Base-by-base conservation (phyloP, 2,329 filamentous ascomycete genomes). In the Aspergillus texensis region DNA sequence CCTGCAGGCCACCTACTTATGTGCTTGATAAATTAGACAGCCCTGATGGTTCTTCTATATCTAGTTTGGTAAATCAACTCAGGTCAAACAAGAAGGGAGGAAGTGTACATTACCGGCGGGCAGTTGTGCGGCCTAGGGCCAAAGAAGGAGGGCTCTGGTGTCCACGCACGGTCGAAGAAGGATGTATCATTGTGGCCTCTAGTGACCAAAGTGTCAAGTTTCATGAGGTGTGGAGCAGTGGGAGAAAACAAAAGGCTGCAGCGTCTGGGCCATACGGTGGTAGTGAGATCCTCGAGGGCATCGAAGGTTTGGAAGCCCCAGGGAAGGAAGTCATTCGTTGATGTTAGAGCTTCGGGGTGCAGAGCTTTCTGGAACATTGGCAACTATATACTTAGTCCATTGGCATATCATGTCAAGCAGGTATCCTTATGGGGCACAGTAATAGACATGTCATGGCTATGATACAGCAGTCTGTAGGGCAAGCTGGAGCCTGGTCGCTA, bases 121-220 rank as follows among this genome's bases (percentile, higher is more conserved):
- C 71, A 58, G 48, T 69, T 62, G 63, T 73, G 59, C 73, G 69
- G 12, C 75, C 75, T 9, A 70, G 71, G 63, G 76, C 75, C 64
- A 79, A 83, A 72, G 82, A 88, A 72, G 84, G 84, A 62, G 83
- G 83, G n/a, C 79, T 81, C 54, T 85, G 82, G 77, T 83, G 83
- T 66, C 82, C 80, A 57, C 82, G 87, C 24, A 88, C 86, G 0
- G 81, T 83, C 6, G 85, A 88, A 67, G 91, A 94, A 70, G 92
- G 91, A 0, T 96, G 93, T 74, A 89, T 99, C 68, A 91, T 97
- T 21, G 91, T 99, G 59, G 94, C 94, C 19, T 91, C 92, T 50
- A 97, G 93, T 73, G 94, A 98, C 78, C 90, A 93, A 74, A 96
- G 88, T 70, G 91, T 98, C 77, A 95, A 95, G 74, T 98, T 98